These are phyloP conservation scores for Circinella umbellata DNA, from an alignment of 371 early-diverging fungal genomes.

Conservation along the genomic window DNA sequence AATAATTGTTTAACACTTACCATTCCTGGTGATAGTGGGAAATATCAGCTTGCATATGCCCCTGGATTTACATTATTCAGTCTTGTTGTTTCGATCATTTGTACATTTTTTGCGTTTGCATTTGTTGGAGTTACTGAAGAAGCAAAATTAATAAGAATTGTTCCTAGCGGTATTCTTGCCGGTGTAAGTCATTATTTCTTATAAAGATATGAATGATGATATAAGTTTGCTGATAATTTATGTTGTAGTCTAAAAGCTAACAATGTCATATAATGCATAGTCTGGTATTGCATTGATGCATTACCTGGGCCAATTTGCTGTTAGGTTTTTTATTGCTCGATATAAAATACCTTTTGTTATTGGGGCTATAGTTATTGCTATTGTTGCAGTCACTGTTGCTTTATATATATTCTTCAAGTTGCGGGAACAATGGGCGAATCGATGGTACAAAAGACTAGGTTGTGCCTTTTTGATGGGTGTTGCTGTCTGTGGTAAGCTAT, in stretches of 20 bases:
- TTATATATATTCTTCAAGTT: constrained; percentile 50
- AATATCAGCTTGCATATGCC: constrained; percentile 36
- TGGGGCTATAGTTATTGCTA: constrained; percentile 43
- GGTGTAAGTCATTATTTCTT: constrained; percentile 36
- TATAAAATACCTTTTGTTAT: constrained; percentile 30
- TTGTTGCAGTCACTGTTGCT: constrained; percentile 37
- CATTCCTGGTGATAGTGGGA: constrained; percentile 1
- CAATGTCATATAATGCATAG: constrained; percentile 16
- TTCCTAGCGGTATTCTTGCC: constrained; percentile 44
- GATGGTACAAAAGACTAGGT: constrained; percentile 53
- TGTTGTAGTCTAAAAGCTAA: background rate
- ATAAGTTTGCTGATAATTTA: background rate
- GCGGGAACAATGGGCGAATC: constrained; percentile 48
- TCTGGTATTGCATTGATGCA: constrained; percentile 48
- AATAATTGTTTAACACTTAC: constrained; percentile 41
- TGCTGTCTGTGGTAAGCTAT: constrained; percentile 44
- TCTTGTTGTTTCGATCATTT: constrained; percentile 39
- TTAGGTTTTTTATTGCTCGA: constrained; percentile 32
- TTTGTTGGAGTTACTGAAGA: constrained; percentile 50
- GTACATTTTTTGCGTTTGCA: constrained; percentile 45
- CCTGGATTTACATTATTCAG: constrained; percentile 47
- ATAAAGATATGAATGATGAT: background rate
- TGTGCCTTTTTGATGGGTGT: constrained; percentile 48
- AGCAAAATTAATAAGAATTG: constrained; percentile 34
- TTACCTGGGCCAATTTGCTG: constrained; percentile 51